Evolutionary conservation across 2,329 filamentous ascomycete species (phyloP).

Genomic region (Salinomyces thailandicus): DNA sequence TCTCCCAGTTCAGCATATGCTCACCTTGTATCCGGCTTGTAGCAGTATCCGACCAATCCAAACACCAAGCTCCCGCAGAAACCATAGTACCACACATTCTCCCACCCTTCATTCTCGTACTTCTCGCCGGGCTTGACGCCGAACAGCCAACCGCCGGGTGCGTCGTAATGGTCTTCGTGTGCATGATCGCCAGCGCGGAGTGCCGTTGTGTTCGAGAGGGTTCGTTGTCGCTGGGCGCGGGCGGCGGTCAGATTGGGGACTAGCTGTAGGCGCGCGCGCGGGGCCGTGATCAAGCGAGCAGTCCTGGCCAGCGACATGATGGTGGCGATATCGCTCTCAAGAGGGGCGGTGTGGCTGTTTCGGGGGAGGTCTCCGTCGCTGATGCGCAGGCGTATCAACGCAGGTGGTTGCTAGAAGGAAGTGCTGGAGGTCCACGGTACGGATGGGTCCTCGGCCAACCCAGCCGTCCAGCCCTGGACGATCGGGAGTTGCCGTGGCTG

Average conservation of each 20-base stretch:
- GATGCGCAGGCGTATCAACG: too few species aligned
- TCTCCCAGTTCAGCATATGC: too few species aligned
- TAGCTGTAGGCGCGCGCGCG: slow-evolving; percentile 25
- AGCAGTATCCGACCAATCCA: slow-evolving; percentile 73
- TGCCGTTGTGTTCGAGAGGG: slow-evolving; percentile 23
- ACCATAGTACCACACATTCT: slow-evolving; percentile 73
- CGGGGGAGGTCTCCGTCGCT: too few species aligned
- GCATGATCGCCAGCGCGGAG: slow-evolving; percentile 45
- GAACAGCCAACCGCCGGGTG: slow-evolving; percentile 84
- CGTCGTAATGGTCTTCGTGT: slow-evolving; percentile 74
- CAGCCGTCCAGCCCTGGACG: too few species aligned
- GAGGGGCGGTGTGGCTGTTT: slow-evolving; percentile 3
- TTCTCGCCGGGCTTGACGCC: slow-evolving; percentile 93
- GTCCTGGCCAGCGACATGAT: slow-evolving; percentile 23
- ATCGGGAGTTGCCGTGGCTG: not conserved
- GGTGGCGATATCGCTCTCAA: slow-evolving; percentile 4
- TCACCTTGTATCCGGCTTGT: slow-evolving; percentile 98
- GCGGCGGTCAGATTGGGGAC: slow-evolving; percentile 20
- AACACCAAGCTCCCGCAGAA: slow-evolving; percentile 69
- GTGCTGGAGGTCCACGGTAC: too few species aligned
- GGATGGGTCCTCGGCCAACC: too few species aligned
- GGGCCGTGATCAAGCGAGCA: slow-evolving; percentile 20
- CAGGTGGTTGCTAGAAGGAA: too few species aligned
- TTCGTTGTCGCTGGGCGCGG: slow-evolving; percentile 18
- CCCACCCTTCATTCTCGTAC: slow-evolving; percentile 93